Percentiles rank a stretch among this genome's conserved stretches.
phyloP scores from a whole-genome alignment of 345 rosid species.

The Acer saccharum region DNA sequence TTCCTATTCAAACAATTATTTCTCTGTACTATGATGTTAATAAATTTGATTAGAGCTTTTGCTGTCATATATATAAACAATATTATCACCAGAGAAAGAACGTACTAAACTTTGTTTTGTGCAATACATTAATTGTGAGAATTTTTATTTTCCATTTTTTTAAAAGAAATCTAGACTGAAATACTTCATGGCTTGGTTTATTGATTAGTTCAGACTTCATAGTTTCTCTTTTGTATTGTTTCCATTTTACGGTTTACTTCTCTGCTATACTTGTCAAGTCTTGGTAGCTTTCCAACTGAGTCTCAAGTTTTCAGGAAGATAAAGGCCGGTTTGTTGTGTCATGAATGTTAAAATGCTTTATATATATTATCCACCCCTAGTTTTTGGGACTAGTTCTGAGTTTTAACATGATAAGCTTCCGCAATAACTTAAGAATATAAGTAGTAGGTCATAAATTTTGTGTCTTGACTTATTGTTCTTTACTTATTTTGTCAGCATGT shows the following conservation, averaged over 20 bases:
- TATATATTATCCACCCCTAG: not conserved
- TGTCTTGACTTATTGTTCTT: not conserved
- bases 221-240: not conserved
- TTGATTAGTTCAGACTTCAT: not conserved
- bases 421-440: not conserved
- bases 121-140: not conserved
- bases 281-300: not conserved
- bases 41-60: not conserved
- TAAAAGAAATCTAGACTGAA: not conserved
- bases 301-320: not conserved
- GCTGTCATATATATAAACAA: not conserved
- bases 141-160: not conserved
- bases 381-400: not conserved
- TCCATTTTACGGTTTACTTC: not conserved
- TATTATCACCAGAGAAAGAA: not conserved
- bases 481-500: not conserved
- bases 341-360: not conserved
- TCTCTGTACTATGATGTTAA: not conserved
- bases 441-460: not conserved
- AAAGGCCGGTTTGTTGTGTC: not conserved
- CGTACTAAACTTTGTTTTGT: not conserved
- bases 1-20: not conserved
- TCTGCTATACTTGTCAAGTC: slow-evolving; percentile 1
- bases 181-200: not conserved
- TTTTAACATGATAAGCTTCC: not conserved